Base-by-base conservation (phyloP, 441 rosid genomes). In the Geranium incanum region DNA sequence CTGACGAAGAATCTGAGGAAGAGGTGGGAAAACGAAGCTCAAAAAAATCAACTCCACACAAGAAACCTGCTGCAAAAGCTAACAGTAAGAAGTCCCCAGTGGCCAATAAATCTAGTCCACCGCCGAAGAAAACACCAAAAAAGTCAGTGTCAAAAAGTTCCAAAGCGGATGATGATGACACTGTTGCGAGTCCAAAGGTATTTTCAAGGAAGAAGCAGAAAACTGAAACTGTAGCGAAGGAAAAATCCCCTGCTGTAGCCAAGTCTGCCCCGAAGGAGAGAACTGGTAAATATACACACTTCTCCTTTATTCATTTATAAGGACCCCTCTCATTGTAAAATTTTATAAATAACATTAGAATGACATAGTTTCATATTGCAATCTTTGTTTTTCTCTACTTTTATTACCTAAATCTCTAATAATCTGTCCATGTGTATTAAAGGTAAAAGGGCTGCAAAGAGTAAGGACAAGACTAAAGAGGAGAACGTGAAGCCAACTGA, bases 1-100 rank as follows among this genome's bases (percentile, higher is more conserved):
- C 95, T 45, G 97, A 86, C 52, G 91, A 88, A 38, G 89, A 88
- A 67, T 90, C 96, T 52, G 94, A 88, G 76, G 96, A 87, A 75
- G 90, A 89, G 18, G 67, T 48, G 15, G 72, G 72, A 45, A 92
- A 85, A 21, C 64, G 64, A 19, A 21, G 79, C 55, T 70, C 86
- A 21, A 85, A 80, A 73, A 66, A 70, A 19, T 62, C 81, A n/a
- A 73, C 86, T 36, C 74, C 71, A 45, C 85, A 81, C 76, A 87
- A 84, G 74, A 87, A 77, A 76, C 70, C 97, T 75, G 68, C 83
- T 70, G 86, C 75, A 78, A 89, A 82, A 77, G 75, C 87, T 68
- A 88, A 82, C 79, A 73, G 87, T 78, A 87, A 84, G 88, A 86
- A 80, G 76, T 68, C 70, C 28, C 19, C 70, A 45, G 76, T 70